phyloP scores from a whole-genome alignment of 441 rosid genomes.

The Populus hybrid region DNA sequence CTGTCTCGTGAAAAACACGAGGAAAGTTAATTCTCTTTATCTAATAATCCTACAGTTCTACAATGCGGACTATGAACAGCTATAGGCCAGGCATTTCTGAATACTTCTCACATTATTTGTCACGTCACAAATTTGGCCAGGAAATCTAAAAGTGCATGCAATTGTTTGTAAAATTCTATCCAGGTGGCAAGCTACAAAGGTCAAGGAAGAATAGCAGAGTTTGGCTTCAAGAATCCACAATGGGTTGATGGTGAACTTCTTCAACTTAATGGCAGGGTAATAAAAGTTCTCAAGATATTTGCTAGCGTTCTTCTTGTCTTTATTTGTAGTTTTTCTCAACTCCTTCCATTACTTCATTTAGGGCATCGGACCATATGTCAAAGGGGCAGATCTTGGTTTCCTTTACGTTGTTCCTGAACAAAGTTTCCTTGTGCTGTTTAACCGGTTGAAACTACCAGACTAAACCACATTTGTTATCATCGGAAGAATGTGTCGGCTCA shows the following conservation, averaged over 20 bases:
- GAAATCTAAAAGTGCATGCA: neutral
- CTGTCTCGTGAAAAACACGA: neutral
- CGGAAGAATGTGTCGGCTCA: neutral
- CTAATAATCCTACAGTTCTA: neutral
- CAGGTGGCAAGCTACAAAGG: conserved; percentile 86
- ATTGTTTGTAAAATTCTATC: conserved; percentile 5
- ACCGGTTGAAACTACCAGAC: conserved; percentile 72
- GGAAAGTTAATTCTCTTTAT: neutral
- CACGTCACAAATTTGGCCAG: neutral
- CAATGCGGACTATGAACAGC: neutral
- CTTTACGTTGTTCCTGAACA: conserved; percentile 76
- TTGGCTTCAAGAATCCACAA: conserved; percentile 69
- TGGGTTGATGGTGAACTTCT: conserved; percentile 95
- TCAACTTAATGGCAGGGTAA: conserved; percentile 86
- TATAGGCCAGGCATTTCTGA: neutral
- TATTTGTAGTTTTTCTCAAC: neutral
- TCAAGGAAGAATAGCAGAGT: conserved; percentile 87
- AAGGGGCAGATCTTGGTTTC: conserved; percentile 92
- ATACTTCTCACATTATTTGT: neutral
- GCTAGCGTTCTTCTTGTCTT: neutral
- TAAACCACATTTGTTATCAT: conserved; percentile 19
- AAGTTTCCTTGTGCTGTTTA: conserved; percentile 88
- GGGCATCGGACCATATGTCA: conserved; percentile 78
- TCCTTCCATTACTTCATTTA: conserved; percentile 11
- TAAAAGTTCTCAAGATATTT: neutral